A percentile compares a stretch with the other conserved stretches of the same genome.
Conservation (phyloP, 2,329 filamentous ascomycete species). For the Ophiostoma sp. region DNA sequence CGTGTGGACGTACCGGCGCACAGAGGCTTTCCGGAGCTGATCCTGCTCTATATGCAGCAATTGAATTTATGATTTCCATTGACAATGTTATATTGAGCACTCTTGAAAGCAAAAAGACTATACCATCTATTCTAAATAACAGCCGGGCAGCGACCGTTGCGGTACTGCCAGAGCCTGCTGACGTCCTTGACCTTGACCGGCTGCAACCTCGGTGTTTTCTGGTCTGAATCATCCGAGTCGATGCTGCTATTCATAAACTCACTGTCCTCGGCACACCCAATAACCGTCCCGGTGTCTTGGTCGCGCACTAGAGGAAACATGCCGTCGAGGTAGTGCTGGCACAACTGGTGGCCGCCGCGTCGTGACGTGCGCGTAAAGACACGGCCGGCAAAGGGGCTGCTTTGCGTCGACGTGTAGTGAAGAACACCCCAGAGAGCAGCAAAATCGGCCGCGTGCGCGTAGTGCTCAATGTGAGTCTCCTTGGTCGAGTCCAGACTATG, state of each 20-base stretch:
- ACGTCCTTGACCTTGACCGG: constrained; percentile 48
- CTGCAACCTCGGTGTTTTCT: constrained; percentile 32
- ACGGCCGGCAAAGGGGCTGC: constrained; percentile 48
- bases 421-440: constrained; percentile 70
- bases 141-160: constrained; percentile 51
- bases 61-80: not conserved
- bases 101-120: not conserved
- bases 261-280: constrained; percentile 31
- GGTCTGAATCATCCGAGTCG: constrained; percentile 36
- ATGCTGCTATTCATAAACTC: constrained; percentile 58
- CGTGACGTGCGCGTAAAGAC: constrained; percentile 52
- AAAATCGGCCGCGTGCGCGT: constrained; percentile 67
- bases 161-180: constrained; percentile 57
- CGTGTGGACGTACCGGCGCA: constrained; percentile 25
- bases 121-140: not conserved
- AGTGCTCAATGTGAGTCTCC: constrained; percentile 65
- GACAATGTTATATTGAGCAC: not conserved
- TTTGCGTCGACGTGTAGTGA: constrained; percentile 47
- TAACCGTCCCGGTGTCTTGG: constrained; percentile 34
- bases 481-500: constrained; percentile 40
- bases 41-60: too few relatives aligned
- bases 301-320: constrained; percentile 53
- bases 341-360: constrained; percentile 53
- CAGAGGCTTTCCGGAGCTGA: constrained; percentile 6
- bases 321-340: constrained; percentile 56